Evolutionary conservation across 2,329 filamentous ascomycete genomes (phyloP), one percentile per base, ranked within the genome.

Genomic region (Gnomoniopsis sp.): DNA sequence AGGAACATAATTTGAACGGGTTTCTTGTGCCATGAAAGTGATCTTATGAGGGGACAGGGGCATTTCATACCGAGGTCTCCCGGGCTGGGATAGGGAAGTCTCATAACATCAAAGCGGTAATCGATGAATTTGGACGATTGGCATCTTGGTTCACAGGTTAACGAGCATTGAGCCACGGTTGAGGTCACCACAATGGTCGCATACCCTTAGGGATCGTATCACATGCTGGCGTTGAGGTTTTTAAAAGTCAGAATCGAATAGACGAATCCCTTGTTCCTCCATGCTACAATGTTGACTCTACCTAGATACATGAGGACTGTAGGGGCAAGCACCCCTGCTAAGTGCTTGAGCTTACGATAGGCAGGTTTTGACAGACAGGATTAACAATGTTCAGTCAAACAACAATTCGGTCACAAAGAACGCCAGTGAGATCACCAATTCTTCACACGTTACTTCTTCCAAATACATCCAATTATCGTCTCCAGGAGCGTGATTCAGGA

Each of bases 41-140:
- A 14, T 38, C 6, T 38, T 17, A 30, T 30, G 26, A 30, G 26
- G 36, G 36, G 36, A 38, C 3, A 38, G 36, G 17, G 36, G 36
- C 36, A 38, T 38, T 38, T 17, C 14, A 15, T 4, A 38, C 36
- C 36, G 14, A 38, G 36, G 3, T 38, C 36, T 30, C 8, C 12
- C 14, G 12, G 36, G 36, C 12, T 38, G 36, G 36, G 12, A 38
- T 38, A 38, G 12, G 36, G 36, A 15, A 14, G 30, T 53, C 38
- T 53, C 48, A 53, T 41, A 4, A 38, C 19, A 56, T 34, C 52
- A 52, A 46, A 52, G 22, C 43, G 48, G 46, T n/a, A 49, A 54
- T 26, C 44, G 58, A 50, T 55, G 58, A 51, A 55, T 55, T 43
- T 60, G 55, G 57, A 43, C 49, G 46, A 41, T 41, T 49, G 51